phyloP scores from a whole-genome alignment of 164 flowering plant species.

The Berberis thunbergii region DNA sequence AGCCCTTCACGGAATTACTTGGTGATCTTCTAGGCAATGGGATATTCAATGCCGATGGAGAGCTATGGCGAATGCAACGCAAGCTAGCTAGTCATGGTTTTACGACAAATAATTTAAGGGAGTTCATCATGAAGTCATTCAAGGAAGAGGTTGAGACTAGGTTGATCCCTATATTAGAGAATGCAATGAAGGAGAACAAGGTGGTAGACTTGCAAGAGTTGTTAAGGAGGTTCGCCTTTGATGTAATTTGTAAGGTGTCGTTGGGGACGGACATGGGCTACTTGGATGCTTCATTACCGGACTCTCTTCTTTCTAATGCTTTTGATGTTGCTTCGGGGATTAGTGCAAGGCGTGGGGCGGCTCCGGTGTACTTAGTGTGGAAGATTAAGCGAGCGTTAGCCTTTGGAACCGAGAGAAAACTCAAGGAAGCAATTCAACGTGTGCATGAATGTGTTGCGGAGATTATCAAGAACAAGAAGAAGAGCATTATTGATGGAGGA shows the following conservation, averaged over 20 bases:
- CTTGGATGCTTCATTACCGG: constrained; percentile 28
- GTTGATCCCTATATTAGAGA: constrained; percentile 46
- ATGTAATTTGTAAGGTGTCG: constrained; percentile 49
- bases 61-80: constrained; percentile 55
- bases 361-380: constrained; percentile 49
- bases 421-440: constrained; percentile 30
- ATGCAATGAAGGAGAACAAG: constrained; percentile 15
- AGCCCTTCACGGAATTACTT: constrained; percentile 67
- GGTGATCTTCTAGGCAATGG: constrained; percentile 82
- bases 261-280: constrained; percentile 54
- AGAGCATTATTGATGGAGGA: background rate
- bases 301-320: constrained; percentile 30
- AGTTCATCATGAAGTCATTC: constrained; percentile 29
- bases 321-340: constrained; percentile 62
- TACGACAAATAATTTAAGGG: constrained; percentile 38
- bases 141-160: constrained; percentile 38
- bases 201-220: constrained; percentile 47
- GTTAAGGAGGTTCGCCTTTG: constrained; percentile 54
- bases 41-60: constrained; percentile 83
- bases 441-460: constrained; percentile 38
- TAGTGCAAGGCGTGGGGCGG: constrained; percentile 48
- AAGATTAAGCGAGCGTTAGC: constrained; percentile 44
- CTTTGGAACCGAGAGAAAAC: constrained; percentile 51
- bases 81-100: constrained; percentile 75
- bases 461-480: constrained; percentile 33